Evolutionary conservation across 129 eudicot species (phyloP), one percentile per base, ranked within the genome.

Genomic region (Pittosporum tobira): DNA sequence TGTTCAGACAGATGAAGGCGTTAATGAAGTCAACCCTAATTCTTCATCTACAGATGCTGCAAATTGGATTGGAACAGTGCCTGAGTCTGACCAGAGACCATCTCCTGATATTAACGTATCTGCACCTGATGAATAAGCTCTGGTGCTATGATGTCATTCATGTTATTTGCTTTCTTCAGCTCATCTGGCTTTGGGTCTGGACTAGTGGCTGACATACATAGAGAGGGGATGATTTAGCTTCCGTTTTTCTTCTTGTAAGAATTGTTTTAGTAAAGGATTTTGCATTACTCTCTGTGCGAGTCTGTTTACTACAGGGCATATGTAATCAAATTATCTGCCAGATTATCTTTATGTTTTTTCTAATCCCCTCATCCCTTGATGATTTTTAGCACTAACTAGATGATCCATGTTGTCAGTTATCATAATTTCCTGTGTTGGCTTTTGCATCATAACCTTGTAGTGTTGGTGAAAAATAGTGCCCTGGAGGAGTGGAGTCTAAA

Each of bases 51-150:
- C 66, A 8, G 64, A 43, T 20, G 63, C 63, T 30, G 63, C 71
- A 9, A 74, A 68, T 27, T 77, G 80, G 79, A 77, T 71, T 26
- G 73, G 68, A 23, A 50, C 79, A 0, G 84, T 52, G 16, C 72
- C 70, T 1, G 14, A 58, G 8, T 45, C 59, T 1, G 72, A 69
- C 20, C 83, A 66, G 29, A 64, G 80, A 60, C 63, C 68, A 11
- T 73, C 57, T 44, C 84, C 88, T n/a, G 88, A 81, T 31, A 81
- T 81, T 54, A 77, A 81, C 34, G 30, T 77, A 38, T 77, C 88
- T 20, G 71, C 80, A 14, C 54, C 81, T 9, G 34, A 69, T 20
- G 79, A 77, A 43, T 71, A 77, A n/a, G 70, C 51, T 27, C 31
- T 10, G 40, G 58, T 28, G 44, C n/a, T 43, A 26, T 28, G 18